Conservation (phyloP, 257 asterid genomes). For the Haberlea rhodopensis region DNA sequence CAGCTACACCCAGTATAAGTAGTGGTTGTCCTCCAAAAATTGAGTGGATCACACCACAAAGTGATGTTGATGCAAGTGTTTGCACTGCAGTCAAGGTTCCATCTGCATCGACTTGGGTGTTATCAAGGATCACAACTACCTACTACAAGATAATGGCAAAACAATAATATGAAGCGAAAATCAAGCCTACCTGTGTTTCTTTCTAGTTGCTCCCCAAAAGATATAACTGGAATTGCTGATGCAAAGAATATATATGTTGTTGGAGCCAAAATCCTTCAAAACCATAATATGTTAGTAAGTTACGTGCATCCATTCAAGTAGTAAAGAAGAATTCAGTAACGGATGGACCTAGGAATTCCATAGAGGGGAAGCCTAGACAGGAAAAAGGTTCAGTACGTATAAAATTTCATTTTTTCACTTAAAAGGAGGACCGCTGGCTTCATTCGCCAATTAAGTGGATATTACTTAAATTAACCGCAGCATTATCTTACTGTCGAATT, state of each 20-base stretch:
- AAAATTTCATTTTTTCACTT: not conserved
- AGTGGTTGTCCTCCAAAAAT: slow-evolving; percentile 95
- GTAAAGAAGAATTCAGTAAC: not conserved
- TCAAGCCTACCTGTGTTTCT: slow-evolving; percentile 60
- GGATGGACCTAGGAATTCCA: not conserved
- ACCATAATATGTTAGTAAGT: slow-evolving; percentile 12
- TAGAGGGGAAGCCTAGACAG: not conserved
- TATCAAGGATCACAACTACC: not conserved
- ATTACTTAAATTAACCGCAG: not conserved
- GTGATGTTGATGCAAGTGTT: slow-evolving; percentile 91
- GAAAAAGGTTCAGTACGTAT: no score
- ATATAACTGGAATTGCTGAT: slow-evolving; percentile 93
- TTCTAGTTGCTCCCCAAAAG: slow-evolving; percentile 94
- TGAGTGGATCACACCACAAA: slow-evolving; percentile 91
- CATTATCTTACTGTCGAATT: slow-evolving; percentile 4
- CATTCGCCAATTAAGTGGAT: not conserved
- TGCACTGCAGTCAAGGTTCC: slow-evolving; percentile 94
- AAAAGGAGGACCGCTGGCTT: not conserved
- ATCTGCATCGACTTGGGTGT: slow-evolving; percentile 41
- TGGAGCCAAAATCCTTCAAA: slow-evolving; percentile 86
- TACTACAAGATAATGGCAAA: slow-evolving; percentile 1
- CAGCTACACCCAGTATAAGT: slow-evolving; percentile 94
- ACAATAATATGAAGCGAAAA: slow-evolving; percentile 11
- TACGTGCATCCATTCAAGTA: slow-evolving; percentile 16
- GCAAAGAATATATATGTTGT: slow-evolving; percentile 97